Percentiles rank a stretch among this genome's conserved stretches.
Evolutionary conservation across 2,329 filamentous ascomycete species (phyloP).

Genomic region (Fusarium sp.): DNA sequence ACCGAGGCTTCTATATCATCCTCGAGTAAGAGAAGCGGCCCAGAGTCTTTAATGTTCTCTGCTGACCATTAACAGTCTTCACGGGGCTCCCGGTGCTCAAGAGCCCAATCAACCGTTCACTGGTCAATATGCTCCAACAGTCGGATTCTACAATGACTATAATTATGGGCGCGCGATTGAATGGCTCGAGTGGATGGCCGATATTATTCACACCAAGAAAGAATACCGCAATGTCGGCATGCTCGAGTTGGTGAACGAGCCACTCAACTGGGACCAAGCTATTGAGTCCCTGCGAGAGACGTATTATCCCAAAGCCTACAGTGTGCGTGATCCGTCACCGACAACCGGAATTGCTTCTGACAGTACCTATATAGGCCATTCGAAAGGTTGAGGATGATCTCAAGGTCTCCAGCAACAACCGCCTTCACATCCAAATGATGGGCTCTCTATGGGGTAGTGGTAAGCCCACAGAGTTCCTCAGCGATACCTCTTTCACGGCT

Average conservation of each 20-base stretch:
- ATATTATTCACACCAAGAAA: slow-evolving; percentile 62
- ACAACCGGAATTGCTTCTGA: neutral
- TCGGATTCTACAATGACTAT: slow-evolving; percentile 69
- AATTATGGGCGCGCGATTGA: slow-evolving; percentile 68
- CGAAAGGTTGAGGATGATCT: slow-evolving; percentile 62
- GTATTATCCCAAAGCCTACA: slow-evolving; percentile 43
- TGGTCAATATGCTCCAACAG: slow-evolving; percentile 51
- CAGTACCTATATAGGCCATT: slow-evolving; percentile 54
- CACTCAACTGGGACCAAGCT: slow-evolving; percentile 37
- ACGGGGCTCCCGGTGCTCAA: slow-evolving; percentile 66
- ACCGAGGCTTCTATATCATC: slow-evolving; percentile 66
- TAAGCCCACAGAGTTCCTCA: slow-evolving; percentile 62
- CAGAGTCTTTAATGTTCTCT: accelerated
- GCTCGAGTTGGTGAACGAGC: slow-evolving; percentile 62
- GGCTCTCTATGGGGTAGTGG: slow-evolving; percentile 68
- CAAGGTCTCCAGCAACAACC: slow-evolving; percentile 56
- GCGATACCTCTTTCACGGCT: slow-evolving; percentile 58
- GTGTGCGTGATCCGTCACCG: slow-evolving; percentile 1
- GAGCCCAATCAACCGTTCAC: slow-evolving; percentile 61
- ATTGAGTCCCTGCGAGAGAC: slow-evolving; percentile 38
- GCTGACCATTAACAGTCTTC: slow-evolving; percentile 51
- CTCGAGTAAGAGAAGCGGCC: slow-evolving; percentile 54
- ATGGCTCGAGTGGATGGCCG: slow-evolving; percentile 69
- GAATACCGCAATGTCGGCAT: slow-evolving; percentile 69
- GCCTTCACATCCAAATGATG: slow-evolving; percentile 66